phyloP scores from a whole-genome alignment of 306 rosid genomes.

The Quercus dentata region DNA sequence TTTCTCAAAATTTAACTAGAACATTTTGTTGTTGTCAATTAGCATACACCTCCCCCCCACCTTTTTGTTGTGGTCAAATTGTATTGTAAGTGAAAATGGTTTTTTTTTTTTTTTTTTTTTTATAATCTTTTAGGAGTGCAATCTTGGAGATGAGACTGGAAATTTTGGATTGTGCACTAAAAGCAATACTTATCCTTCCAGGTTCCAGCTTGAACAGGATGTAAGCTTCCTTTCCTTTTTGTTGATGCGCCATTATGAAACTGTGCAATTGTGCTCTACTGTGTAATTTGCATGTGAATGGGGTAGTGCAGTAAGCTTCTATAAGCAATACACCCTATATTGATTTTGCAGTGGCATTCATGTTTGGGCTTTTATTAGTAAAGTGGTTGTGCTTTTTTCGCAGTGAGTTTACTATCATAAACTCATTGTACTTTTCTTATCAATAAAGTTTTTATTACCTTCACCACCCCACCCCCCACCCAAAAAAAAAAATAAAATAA shows the following conservation, averaged over 20 bases:
- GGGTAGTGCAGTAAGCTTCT: no score
- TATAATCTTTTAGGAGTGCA: slow-evolving; percentile 33
- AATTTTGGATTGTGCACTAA: slow-evolving; percentile 26
- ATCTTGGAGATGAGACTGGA: slow-evolving; percentile 18
- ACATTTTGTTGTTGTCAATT: background rate
- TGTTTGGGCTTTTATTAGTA: background rate
- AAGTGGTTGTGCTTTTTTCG: background rate
- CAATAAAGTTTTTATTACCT: no score
- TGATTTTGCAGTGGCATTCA: background rate
- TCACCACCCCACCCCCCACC: no score
- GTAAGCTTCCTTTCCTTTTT: slow-evolving; percentile 39
- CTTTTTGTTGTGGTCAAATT: background rate
- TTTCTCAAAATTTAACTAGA: background rate
- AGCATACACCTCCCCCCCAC: background rate
- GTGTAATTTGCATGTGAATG: no score
- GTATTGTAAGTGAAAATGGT: background rate
- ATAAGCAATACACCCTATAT: background rate
- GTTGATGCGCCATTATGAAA: no score
- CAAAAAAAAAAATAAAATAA: no score
- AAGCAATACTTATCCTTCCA: slow-evolving; percentile 31
- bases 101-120: slow-evolving; percentile 15
- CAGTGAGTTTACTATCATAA: no score
- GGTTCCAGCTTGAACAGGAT: slow-evolving; percentile 69
- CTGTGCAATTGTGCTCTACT: no score
- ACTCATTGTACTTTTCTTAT: no score